Evolutionary conservation across 164 flowering plant genomes (phyloP).

Genomic region (Buxus sempervirens): DNA sequence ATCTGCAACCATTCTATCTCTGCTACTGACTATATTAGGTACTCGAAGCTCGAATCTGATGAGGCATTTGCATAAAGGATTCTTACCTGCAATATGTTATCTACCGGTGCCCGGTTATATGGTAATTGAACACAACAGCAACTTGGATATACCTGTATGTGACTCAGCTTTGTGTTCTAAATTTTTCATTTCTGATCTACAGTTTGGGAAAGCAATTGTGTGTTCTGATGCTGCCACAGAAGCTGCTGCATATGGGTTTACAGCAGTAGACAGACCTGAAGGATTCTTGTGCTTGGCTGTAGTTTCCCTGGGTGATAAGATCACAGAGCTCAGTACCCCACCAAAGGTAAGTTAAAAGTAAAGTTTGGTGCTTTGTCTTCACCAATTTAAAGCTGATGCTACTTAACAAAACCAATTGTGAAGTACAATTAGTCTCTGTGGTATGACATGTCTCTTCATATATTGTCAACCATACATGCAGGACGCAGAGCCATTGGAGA

Average conservation of each 20-base stretch:
- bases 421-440: too few relatives aligned
- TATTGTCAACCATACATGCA: constrained; percentile 17
- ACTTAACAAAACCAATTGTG: too few relatives aligned
- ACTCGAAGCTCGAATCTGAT: constrained; percentile 71
- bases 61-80: constrained; percentile 74
- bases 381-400: too few relatives aligned
- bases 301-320: constrained; percentile 57
- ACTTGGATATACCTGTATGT: too few relatives aligned
- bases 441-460: too few relatives aligned
- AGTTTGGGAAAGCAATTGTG: constrained; percentile 81
- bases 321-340: constrained; percentile 34
- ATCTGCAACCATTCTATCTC: too few relatives aligned
- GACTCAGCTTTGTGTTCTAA: too few relatives aligned
- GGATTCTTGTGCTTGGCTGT: constrained; percentile 80
- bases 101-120: constrained; percentile 84
- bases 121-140: constrained; percentile 34
- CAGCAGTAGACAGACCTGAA: constrained; percentile 84
- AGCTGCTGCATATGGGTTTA: constrained; percentile 75
- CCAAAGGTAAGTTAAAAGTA: constrained; percentile 44
- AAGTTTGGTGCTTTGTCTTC: neutral
- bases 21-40: constrained; percentile 27
- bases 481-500: constrained; percentile 65
- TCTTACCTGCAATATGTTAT: constrained; percentile 67
- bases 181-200: neutral
- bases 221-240: constrained; percentile 88